These are phyloP conservation scores for Durio zibethinus DNA, from an alignment of 345 rosid genomes.

Conservation along the genomic window DNA sequence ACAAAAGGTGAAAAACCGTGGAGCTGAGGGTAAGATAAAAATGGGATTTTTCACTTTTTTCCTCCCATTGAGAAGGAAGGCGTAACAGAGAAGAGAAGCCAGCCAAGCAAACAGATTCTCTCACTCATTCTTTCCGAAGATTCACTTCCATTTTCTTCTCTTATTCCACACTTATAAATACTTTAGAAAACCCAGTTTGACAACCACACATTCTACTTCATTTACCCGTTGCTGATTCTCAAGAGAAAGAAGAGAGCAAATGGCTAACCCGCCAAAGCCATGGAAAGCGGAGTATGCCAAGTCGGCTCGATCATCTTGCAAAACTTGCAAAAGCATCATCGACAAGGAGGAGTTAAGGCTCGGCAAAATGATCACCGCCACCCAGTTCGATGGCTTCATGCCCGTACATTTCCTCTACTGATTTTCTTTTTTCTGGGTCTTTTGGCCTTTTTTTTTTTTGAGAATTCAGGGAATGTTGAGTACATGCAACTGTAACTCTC, in stretches of 20 bases:
- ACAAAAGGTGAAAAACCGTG: too few relatives aligned
- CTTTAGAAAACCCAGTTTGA: background rate
- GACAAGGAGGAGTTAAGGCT: conserved; percentile 68
- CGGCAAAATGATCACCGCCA: conserved; percentile 82
- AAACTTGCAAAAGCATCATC: conserved; percentile 68
- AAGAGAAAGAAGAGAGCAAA: conserved; percentile 6
- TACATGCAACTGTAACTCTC: background rate
- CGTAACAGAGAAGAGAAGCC: background rate
- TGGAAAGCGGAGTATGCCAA: conserved; percentile 99
- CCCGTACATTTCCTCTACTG: conserved; percentile 45
- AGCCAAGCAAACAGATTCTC: conserved; percentile 4
- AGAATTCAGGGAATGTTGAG: background rate
- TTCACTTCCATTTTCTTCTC: background rate
- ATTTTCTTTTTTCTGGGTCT: background rate
- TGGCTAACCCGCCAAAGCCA: conserved; percentile 63
- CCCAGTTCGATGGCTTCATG: conserved; percentile 91
- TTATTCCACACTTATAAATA: background rate
- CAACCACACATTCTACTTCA: background rate
- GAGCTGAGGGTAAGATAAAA: background rate
- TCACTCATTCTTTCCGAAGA: background rate
- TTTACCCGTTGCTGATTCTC: background rate
- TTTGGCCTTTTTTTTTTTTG: background rate
- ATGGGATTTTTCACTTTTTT: background rate
- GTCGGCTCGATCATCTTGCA: conserved; percentile 84
- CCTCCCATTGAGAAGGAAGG: background rate